Evolutionary conservation across 306 rosid genomes (phyloP), one percentile per base, ranked within the genome.

Genomic region (Rosa lucieae): DNA sequence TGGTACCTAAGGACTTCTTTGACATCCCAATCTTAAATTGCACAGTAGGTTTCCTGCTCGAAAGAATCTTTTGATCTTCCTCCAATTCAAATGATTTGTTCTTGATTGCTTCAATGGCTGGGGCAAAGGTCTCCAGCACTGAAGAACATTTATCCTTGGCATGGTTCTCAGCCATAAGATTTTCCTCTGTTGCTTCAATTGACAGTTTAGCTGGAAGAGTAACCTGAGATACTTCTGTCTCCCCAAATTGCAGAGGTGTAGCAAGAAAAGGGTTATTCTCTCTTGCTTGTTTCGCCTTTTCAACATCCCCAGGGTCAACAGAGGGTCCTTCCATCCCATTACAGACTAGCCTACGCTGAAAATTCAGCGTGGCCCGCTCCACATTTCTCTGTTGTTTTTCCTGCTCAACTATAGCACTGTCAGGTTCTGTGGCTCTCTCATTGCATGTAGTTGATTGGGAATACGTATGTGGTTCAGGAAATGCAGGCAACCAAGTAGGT

Each of bases 401-500:
- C 48, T 71, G 88, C 63, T 87, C 91, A 78, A 83, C 66, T 65
- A 73, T 83, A 14, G 69, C 77, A 65, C 75, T 80, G 70, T 73
- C 67, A 55, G 84, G 81, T 63, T 86, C 93, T 17, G 49, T 46
- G 4, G 77, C 86, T 77, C 82, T 84, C 74, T 82, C 92, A 77
- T 81, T 70, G 72, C 70, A 43, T 3, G 58, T 40, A 20, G 84
- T 82, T 20, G 85, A 65, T 77, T 39, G 80, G 51, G 80, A 56
- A 81, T 79, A 83, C 43, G 88, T 72, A 67, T 87, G 85, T 12
- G 89, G 89, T 72, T 87, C 94, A 68, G 97, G 97, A 63, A 92
- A 87, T 26, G 85, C 84, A n/a, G 98, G 97, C 89, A 94, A 84
- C 98, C 98, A 92, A 55, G 88, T 68, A 55, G 98, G 97, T 80